Percentiles rank a stretch among this genome's conserved stretches.
phyloP scores from a whole-genome alignment of 106 monocot genomes.

The Apostasia shenzhenica region DNA sequence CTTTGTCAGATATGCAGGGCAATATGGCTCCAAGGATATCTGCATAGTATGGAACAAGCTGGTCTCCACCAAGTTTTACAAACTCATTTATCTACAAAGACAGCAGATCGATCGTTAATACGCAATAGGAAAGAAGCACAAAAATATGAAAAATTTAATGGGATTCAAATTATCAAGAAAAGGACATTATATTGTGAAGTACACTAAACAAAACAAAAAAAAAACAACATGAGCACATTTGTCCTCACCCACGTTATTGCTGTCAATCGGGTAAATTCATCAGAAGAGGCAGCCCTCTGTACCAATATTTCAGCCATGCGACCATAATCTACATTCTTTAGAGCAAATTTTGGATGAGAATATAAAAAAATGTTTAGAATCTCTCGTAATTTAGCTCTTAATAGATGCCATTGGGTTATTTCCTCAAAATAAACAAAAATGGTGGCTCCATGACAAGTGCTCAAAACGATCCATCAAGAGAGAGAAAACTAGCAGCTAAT shows the following conservation, averaged over 20 bases:
- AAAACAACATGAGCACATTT: neutral
- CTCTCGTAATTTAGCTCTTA: neutral
- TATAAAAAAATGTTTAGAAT: neutral
- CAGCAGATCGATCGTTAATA: neutral
- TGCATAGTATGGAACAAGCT: conserved; percentile 91
- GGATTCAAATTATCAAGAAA: neutral
- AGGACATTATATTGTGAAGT: neutral
- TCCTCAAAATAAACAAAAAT: neutral
- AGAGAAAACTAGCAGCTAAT: neutral
- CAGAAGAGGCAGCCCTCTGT: conserved; percentile 68
- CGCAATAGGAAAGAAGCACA: neutral
- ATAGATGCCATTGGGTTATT: neutral
- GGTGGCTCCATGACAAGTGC: neutral
- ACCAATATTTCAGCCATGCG: conserved; percentile 99
- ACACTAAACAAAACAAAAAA: neutral
- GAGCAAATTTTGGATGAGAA: conserved; percentile 9
- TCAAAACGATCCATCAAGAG: neutral
- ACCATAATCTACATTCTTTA: conserved; percentile 99
- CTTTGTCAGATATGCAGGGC: conserved; percentile 93
- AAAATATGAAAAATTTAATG: conserved; percentile 1
- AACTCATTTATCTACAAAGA: conserved; percentile 89
- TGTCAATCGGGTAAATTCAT: conserved; percentile 93
- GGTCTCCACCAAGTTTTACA: conserved; percentile 88
- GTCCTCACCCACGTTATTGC: conserved; percentile 88
- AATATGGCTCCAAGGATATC: conserved; percentile 90